Evolutionary conservation across 1,139 yeast genomes (phyloP).

Genomic region (Magnusiomyces sp.): DNA sequence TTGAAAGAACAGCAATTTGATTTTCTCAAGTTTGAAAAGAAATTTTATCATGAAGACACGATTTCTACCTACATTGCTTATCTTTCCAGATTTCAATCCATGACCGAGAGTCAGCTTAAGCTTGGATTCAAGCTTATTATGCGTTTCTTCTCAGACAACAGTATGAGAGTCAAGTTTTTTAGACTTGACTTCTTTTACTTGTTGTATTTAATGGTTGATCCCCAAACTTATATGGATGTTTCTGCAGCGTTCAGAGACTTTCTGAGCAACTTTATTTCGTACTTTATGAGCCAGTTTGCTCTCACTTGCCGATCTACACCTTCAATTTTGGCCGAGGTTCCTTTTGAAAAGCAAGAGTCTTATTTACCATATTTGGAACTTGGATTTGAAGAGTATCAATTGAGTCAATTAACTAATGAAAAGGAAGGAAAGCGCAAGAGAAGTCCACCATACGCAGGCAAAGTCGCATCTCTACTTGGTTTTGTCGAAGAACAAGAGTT

Average conservation of each 20-base stretch:
- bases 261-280: slow-evolving; percentile 53
- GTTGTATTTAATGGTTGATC: slow-evolving; percentile 38
- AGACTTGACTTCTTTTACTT: slow-evolving; percentile 68
- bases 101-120: slow-evolving; percentile 53
- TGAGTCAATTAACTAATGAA: background rate
- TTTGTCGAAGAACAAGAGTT: slow-evolving; percentile 16
- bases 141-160: slow-evolving; percentile 57
- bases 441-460: slow-evolving; percentile 20
- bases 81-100: slow-evolving; percentile 50
- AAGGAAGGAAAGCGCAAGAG: slow-evolving; percentile 11
- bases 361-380: too few species aligned
- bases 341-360: slow-evolving; percentile 10
- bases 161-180: slow-evolving; percentile 51
- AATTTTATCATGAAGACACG: slow-evolving; percentile 35
- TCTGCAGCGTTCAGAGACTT: slow-evolving; percentile 40
- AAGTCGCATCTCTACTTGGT: background rate
- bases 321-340: background rate
- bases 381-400: too few species aligned
- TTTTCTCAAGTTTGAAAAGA: slow-evolving; percentile 35
- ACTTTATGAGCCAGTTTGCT: background rate
- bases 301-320: slow-evolving; percentile 2
- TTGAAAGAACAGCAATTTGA: slow-evolving; percentile 45
- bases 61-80: slow-evolving; percentile 47
- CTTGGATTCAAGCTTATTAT: slow-evolving; percentile 64
- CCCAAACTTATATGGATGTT: slow-evolving; percentile 5